Percentiles rank a stretch among this genome's conserved stretches.
These are phyloP conservation scores for Tricholoma bakamatsutake DNA, from an alignment of 768 basidiomycete species.

Conservation along the genomic window DNA sequence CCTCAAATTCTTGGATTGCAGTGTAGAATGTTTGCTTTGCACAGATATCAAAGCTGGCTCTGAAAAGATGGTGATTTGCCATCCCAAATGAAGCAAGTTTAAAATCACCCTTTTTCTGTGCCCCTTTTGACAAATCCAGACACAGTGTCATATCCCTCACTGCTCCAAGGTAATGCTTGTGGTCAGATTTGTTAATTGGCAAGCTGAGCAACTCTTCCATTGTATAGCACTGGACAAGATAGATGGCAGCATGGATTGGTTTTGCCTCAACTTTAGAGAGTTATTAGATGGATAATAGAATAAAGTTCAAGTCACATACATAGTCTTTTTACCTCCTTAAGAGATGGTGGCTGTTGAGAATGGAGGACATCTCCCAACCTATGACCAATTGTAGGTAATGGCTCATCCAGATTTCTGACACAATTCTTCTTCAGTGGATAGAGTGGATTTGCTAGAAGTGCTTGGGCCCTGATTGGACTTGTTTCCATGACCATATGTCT, in stretches of 20 bases:
- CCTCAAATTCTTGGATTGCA: background rate
- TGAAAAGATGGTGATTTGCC: background rate
- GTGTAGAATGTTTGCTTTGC: conserved; percentile 13
- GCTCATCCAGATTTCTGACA: background rate
- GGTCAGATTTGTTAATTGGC: background rate
- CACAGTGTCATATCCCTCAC: background rate
- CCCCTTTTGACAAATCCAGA: conserved; percentile 1
- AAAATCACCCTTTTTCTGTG: conserved; percentile 5
- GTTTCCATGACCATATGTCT: background rate
- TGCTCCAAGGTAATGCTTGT: background rate
- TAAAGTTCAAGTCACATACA: background rate
- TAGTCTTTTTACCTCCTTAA: background rate
- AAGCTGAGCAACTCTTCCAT: background rate
- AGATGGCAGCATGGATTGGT: background rate
- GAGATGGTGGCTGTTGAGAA: background rate
- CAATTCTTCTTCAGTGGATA: background rate
- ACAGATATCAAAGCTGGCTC: background rate
- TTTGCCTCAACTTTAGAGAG: background rate
- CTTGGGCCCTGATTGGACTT: too few species aligned
- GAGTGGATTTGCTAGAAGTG: background rate
- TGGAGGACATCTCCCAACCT: background rate
- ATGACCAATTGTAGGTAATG: background rate
- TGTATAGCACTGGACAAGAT: background rate
- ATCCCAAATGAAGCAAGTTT: conserved; percentile 5
- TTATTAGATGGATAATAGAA: background rate